Percentiles rank a stretch among this genome's conserved stretches.
These are phyloP conservation scores for Zasmidium citrigriseum DNA, from an alignment of 2,329 filamentous ascomycete genomes.

Conservation along the genomic window DNA sequence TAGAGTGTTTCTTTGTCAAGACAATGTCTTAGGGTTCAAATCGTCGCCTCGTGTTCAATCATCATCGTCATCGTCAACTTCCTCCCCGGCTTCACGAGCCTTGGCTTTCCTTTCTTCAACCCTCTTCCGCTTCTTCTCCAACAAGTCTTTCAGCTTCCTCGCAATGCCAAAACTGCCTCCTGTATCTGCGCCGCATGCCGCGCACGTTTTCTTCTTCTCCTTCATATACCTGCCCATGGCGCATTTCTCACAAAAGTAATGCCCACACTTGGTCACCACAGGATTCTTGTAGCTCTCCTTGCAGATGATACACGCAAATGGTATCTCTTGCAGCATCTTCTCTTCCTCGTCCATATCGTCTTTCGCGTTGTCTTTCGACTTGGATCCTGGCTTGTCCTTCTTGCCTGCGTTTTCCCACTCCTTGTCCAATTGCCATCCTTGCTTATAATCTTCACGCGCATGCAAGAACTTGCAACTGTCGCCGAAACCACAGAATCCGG, in stretches of 20 bases:
- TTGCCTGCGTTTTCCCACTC: slow-evolving; percentile 87
- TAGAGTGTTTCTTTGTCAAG: neutral
- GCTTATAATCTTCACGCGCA: slow-evolving; percentile 75
- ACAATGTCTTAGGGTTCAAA: neutral
- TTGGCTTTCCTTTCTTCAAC: slow-evolving; percentile 60
- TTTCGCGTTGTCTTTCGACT: slow-evolving; percentile 55
- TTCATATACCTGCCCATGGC: slow-evolving; percentile 81
- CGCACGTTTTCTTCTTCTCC: slow-evolving; percentile 77
- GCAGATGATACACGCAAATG: slow-evolving; percentile 88
- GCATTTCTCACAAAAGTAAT: slow-evolving; percentile 94
- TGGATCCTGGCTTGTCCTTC: slow-evolving; percentile 54
- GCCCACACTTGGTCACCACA: slow-evolving; percentile 84
- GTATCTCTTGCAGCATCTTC: slow-evolving; percentile 76
- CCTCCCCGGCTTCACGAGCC: slow-evolving; percentile 55
- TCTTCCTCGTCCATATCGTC: slow-evolving; percentile 63
- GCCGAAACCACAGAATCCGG: slow-evolving; percentile 71
- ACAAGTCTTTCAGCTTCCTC: slow-evolving; percentile 76
- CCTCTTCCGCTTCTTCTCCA: slow-evolving; percentile 71
- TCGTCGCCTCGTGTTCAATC: neutral
- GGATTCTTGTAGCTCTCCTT: slow-evolving; percentile 75
- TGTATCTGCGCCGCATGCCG: slow-evolving; percentile 80
- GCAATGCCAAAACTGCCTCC: slow-evolving; percentile 88
- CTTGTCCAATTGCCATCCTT: slow-evolving; percentile 91
- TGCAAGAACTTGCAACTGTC: slow-evolving; percentile 84
- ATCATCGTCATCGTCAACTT: slow-evolving; percentile 3